phyloP scores from a whole-genome alignment of 164 flowering plant genomes.

The Dillenia turbinata region DNA sequence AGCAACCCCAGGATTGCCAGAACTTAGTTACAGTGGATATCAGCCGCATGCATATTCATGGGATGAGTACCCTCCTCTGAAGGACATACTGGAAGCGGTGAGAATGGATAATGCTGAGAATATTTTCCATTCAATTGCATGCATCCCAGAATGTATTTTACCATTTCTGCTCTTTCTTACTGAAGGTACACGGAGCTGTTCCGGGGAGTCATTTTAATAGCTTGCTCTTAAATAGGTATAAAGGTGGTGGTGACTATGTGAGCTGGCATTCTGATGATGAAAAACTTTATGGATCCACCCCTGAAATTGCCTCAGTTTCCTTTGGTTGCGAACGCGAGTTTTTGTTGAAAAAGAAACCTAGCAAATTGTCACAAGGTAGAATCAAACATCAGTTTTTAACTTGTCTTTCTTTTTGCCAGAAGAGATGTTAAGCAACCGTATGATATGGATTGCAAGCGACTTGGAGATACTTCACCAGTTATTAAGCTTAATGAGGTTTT shows the following conservation, averaged over 20 bases:
- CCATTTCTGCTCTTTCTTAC: neutral
- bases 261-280: conserved; percentile 98
- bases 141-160: neutral
- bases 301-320: conserved; percentile 85
- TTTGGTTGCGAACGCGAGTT: conserved; percentile 94
- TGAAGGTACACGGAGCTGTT: conserved; percentile 71
- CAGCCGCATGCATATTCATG: conserved; percentile 73
- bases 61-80: conserved; percentile 82
- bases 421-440: too few relatives aligned
- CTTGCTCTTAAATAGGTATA: conserved; percentile 81
- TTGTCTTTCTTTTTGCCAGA: too few relatives aligned
- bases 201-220: conserved; percentile 88
- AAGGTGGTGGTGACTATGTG: conserved; percentile 78
- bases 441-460: too few relatives aligned
- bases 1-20: conserved; percentile 61
- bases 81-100: conserved; percentile 55
- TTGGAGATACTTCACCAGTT: too few relatives aligned
- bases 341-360: conserved; percentile 59
- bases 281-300: conserved; percentile 79
- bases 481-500: too few relatives aligned
- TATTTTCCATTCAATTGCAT: neutral
- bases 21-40: conserved; percentile 78
- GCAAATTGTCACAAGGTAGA: conserved; percentile 37
- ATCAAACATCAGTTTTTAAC: neutral
- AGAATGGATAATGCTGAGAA: conserved; percentile 9